Evolutionary conservation across 2,329 filamentous ascomycete genomes (phyloP).

Genomic region (Lasiodiplodia hormozganensis): DNA sequence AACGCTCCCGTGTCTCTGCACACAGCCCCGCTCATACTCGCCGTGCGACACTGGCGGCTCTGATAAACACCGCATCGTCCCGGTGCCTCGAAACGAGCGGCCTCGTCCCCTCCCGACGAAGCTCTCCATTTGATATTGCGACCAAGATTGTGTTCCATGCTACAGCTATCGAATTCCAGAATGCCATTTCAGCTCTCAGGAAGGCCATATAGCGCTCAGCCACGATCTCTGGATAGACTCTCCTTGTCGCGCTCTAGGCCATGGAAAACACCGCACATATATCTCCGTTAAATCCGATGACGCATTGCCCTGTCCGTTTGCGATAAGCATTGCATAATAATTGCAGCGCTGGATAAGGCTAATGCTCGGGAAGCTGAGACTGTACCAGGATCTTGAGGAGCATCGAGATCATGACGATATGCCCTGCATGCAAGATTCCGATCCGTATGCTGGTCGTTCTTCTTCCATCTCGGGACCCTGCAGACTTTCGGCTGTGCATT

Average conservation of each 20-base stretch:
- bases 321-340: slow-evolving; percentile 16
- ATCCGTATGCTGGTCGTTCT: background rate
- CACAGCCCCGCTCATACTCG: background rate
- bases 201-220: background rate
- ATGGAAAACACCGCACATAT: slow-evolving; percentile 4
- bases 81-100: background rate
- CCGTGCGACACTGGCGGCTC: background rate
- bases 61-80: background rate
- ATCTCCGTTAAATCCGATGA: slow-evolving; percentile 7
- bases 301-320: too few relatives aligned
- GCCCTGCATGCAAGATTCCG: slow-evolving; percentile 6
- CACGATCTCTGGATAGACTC: background rate
- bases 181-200: background rate
- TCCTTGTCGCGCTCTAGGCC: background rate
- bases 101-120: background rate
- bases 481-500: background rate
- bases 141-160: background rate
- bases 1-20: slow-evolving; percentile 7
- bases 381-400: background rate
- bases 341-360: background rate
- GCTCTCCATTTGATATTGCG: background rate
- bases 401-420: slow-evolving; percentile 6
- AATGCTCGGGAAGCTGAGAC: background rate
- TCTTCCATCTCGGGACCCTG: slow-evolving; percentile 1
- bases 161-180: background rate